Conservation (phyloP, 805 yeast species). For the Lachancea lanzarotensis region DNA sequence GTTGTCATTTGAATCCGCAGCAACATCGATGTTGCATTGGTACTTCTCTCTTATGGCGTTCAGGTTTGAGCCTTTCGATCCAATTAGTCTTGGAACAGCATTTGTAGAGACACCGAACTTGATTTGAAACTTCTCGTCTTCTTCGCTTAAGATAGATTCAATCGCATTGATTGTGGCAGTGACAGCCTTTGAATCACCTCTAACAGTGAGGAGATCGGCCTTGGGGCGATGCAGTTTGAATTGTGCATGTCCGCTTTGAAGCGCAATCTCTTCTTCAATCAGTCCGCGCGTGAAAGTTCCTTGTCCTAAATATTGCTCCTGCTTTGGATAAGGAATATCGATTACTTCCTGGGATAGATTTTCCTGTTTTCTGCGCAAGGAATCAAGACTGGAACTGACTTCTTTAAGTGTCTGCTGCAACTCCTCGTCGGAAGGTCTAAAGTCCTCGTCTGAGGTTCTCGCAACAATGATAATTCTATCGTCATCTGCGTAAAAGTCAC, state of each 20-base stretch:
- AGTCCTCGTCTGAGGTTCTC: conserved; percentile 49
- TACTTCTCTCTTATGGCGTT: conserved; percentile 62
- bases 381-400: conserved; percentile 49
- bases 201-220: conserved; percentile 52
- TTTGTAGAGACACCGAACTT: conserved; percentile 56
- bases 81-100: conserved; percentile 75
- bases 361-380: conserved; percentile 52
- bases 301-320: conserved; percentile 34
- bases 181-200: conserved; percentile 66
- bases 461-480: conserved; percentile 52
- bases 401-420: conserved; percentile 45
- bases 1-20: conserved; percentile 40
- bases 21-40: conserved; percentile 71
- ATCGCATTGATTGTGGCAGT: conserved; percentile 34
- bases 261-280: conserved; percentile 33
- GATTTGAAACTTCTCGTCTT: conserved; percentile 31
- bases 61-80: conserved; percentile 77
- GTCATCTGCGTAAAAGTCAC: conserved; percentile 39
- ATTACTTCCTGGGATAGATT: conserved; percentile 47
- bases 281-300: conserved; percentile 19
- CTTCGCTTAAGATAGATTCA: conserved; percentile 25
- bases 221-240: conserved; percentile 45
- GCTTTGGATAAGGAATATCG: conserved; percentile 48
- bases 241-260: conserved; percentile 33
- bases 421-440: conserved; percentile 63